Percentiles rank a stretch among this genome's conserved stretches.
phyloP scores from a whole-genome alignment of 2,329 filamentous ascomycete genomes.

The Dryadomyces sulphureus region DNA sequence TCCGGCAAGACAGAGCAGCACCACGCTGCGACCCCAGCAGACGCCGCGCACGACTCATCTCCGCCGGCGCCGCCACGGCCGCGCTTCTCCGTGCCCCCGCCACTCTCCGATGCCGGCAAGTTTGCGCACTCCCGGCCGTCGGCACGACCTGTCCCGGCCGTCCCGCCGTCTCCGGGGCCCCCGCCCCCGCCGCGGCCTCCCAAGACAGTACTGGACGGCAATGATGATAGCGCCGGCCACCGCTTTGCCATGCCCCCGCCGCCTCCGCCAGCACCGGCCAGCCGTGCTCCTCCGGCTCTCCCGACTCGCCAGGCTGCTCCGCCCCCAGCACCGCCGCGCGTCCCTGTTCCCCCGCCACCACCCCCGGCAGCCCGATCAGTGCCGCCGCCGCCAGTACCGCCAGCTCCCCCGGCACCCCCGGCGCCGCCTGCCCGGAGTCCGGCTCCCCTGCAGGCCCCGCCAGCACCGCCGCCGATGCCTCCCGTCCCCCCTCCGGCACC shows the following conservation, averaged over 20 bases:
- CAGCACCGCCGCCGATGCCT: constrained; percentile 23
- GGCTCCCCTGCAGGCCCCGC: constrained; percentile 22
- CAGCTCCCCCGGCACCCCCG: constrained; percentile 29
- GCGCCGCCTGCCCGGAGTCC: constrained; percentile 19
- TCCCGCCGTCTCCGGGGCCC: constrained; percentile 36
- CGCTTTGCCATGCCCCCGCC: constrained; percentile 69
- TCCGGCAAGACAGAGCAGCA: constrained; percentile 32
- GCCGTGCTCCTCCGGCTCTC: constrained; percentile 30
- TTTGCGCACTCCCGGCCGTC: constrained; percentile 47
- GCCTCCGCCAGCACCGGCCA: constrained; percentile 68
- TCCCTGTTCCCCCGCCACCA: constrained; percentile 16
- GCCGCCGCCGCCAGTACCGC: constrained; percentile 21
- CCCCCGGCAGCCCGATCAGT: constrained; percentile 20
- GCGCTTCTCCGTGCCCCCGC: constrained; percentile 72
- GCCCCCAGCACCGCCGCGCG: constrained; percentile 48
- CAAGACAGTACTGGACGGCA: constrained; percentile 59
- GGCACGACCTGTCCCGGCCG: constrained; percentile 25
- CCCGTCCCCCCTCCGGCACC: constrained; percentile 10
- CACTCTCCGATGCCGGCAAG: constrained; percentile 79
- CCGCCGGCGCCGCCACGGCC: constrained; percentile 59
- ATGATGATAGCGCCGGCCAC: constrained; percentile 31
- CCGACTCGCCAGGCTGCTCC: constrained; percentile 23
- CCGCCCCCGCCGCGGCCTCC: constrained; percentile 54
- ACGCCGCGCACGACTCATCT: constrained; percentile 55
- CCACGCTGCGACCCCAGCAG: constrained; percentile 24